Evolutionary conservation across 225 moss, liverwort and hornwort genomes (phyloP).

Genomic region (Takakia lepidozioides): DNA sequence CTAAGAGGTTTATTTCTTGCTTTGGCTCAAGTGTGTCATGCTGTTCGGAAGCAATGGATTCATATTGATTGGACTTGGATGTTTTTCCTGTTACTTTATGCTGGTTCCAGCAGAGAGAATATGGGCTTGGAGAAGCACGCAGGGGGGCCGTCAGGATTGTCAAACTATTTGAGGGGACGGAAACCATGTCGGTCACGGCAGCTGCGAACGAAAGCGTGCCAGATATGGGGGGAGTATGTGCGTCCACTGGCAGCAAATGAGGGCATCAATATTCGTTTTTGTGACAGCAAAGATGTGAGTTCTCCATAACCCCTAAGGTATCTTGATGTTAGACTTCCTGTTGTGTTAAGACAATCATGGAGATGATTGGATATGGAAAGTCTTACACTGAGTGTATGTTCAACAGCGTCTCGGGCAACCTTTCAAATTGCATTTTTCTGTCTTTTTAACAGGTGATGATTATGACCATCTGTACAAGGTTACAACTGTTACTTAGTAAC

Average conservation of each 20-base stretch:
- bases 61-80: not conserved
- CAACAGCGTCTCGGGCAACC: too few relatives aligned
- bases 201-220: conserved; percentile 4
- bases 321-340: too few relatives aligned
- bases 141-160: not conserved
- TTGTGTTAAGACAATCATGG: too few relatives aligned
- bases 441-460: too few relatives aligned
- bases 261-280: conserved; percentile 5
- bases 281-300: conserved; percentile 9
- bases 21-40: too few relatives aligned
- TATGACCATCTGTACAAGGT: too few relatives aligned
- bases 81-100: conserved; percentile 1
- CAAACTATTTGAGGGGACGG: conserved; percentile 1
- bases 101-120: conserved; percentile 6
- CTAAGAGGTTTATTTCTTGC: too few relatives aligned
- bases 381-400: too few relatives aligned
- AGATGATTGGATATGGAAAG: too few relatives aligned
- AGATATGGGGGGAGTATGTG: conserved; percentile 5
- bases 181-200: conserved; percentile 7
- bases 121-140: not conserved
- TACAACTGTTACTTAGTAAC: too few relatives aligned
- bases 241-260: conserved; percentile 4
- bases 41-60: too few relatives aligned
- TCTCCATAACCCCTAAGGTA: not conserved
- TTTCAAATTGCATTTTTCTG: too few relatives aligned